Evolutionary conservation across 805 yeast genomes (phyloP).

Genomic region (Pichia heedii): DNA sequence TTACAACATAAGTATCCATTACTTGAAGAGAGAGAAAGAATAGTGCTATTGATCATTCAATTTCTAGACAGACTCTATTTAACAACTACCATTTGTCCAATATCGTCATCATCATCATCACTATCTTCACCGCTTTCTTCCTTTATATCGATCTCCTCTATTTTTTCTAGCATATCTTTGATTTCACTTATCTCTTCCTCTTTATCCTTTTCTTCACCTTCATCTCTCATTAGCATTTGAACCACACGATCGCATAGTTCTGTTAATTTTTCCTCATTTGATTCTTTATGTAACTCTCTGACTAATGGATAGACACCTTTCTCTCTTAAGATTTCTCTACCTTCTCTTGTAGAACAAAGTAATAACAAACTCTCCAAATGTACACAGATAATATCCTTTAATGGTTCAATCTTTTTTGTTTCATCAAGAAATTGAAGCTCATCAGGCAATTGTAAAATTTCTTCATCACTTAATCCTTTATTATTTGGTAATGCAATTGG

Average conservation of each 20-base stretch:
- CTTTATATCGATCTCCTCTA: conserved; percentile 9
- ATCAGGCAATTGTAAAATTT: conserved; percentile 79
- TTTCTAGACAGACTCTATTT: no score
- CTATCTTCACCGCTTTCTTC: conserved; percentile 5
- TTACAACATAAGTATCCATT: no score
- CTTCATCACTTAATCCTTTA: conserved; percentile 64
- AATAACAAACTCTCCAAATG: conserved; percentile 76
- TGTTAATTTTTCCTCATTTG: conserved; percentile 34
- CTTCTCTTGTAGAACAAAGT: conserved; percentile 63
- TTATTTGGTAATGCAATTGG: conserved; percentile 66
- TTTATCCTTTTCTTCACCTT: conserved; percentile 43
- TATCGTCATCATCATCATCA: conserved; percentile 8
- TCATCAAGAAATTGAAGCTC: conserved; percentile 72
- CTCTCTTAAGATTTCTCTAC: conserved; percentile 70
- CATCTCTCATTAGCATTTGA: conserved; percentile 90
- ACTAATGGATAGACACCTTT: conserved; percentile 79
- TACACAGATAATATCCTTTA: conserved; percentile 50
- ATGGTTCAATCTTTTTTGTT: conserved; percentile 71
- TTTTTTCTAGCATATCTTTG: conserved; percentile 39
- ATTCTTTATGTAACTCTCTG: conserved; percentile 71
- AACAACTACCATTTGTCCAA: conserved; percentile 11
- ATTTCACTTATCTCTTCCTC: conserved; percentile 37
- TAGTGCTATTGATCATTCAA: no score
- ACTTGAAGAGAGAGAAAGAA: no score
- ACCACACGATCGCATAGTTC: conserved; percentile 80